Conservation (phyloP, 208 protist species). For the Trypanosomatidae sp. region DNA sequence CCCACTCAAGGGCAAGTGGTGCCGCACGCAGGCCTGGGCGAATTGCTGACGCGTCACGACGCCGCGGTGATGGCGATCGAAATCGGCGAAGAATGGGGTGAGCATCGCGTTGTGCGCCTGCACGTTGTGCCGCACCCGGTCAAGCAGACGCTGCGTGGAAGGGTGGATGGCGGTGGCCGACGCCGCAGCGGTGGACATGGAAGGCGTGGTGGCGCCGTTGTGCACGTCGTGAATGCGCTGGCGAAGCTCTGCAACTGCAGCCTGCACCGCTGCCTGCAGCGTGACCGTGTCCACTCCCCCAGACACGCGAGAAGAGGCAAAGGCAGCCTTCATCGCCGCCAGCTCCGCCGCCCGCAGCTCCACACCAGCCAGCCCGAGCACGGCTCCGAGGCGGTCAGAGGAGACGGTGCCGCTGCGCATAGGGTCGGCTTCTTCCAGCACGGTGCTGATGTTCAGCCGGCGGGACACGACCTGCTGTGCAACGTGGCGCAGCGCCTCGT, state of each 20-base stretch:
- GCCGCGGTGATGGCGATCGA: conserved; percentile 73
- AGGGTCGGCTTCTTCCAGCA: conserved; percentile 84
- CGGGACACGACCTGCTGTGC: conserved; percentile 51
- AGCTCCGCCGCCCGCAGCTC: conserved; percentile 44
- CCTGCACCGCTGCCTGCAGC: conserved; percentile 44
- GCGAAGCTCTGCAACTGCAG: conserved; percentile 14
- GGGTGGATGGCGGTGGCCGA: no score
- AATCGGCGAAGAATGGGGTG: conserved; percentile 86
- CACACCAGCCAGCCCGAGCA: conserved; percentile 65
- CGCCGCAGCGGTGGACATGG: no score
- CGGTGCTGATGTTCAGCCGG: conserved; percentile 59
- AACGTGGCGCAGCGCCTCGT: conserved; percentile 51
- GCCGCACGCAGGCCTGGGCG: conserved; percentile 62
- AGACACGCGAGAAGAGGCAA: conserved; percentile 21
- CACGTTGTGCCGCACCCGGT: conserved; percentile 60
- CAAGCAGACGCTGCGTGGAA: no score
- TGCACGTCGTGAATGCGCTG: not conserved
- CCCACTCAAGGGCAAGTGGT: conserved; percentile 52
- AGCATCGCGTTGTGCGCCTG: conserved; percentile 66
- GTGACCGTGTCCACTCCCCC: conserved; percentile 40
- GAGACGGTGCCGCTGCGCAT: conserved; percentile 64
- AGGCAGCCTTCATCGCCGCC: conserved; percentile 41
- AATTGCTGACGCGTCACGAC: conserved; percentile 64
- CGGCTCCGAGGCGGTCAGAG: conserved; percentile 53
- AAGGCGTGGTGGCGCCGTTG: no score